Percentiles rank a stretch among this genome's conserved stretches.
Conservation (phyloP, 169 alveolate species). For the Plasmodium knowlesi region DNA sequence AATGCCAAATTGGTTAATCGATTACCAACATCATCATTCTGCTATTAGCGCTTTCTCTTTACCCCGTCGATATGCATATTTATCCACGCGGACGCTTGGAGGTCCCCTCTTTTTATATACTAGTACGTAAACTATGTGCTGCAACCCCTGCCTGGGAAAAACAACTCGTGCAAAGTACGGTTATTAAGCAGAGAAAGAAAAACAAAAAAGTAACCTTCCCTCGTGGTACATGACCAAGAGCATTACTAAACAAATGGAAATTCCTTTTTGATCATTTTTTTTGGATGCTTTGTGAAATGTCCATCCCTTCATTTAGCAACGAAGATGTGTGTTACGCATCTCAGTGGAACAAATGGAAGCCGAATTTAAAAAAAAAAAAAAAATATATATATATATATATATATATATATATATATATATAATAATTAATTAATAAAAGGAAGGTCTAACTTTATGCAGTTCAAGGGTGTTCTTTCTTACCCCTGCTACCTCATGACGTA, state of each 20-base stretch:
- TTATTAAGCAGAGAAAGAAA: neutral
- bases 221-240: neutral
- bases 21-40: neutral
- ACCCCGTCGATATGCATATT: neutral
- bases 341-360: neutral
- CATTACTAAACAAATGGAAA: neutral
- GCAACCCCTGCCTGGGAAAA: neutral
- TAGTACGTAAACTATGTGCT: neutral
- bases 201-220: neutral
- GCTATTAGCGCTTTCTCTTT: neutral
- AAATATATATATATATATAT: no score
- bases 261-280: neutral
- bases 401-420: no score
- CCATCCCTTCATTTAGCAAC: neutral
- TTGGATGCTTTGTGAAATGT: neutral
- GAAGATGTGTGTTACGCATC: neutral
- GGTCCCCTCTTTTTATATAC: neutral
- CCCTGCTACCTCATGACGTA: constrained; percentile 28
- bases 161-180: neutral
- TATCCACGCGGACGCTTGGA: neutral
- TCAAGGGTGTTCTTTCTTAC: neutral
- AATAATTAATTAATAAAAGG: neutral
- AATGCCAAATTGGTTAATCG: neutral
- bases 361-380: neutral
- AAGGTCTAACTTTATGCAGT: neutral